Conservation (phyloP, 2,329 filamentous ascomycete species). For the Geoglossum cookeanum region DNA sequence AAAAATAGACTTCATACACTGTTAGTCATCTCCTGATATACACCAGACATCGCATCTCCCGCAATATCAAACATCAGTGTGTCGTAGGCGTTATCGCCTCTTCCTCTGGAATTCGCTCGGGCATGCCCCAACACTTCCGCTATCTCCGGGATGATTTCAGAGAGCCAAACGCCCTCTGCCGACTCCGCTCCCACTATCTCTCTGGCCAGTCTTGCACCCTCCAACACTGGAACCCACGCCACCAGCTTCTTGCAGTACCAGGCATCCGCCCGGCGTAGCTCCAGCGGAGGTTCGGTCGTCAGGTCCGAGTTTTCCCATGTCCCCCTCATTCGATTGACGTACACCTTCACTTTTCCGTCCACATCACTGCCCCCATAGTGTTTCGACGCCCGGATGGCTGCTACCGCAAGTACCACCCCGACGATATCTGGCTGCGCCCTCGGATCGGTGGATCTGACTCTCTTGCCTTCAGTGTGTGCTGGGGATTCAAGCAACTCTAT, state of each 20-base stretch:
- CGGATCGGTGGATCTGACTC: conserved; percentile 14
- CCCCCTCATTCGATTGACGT: conserved; percentile 20
- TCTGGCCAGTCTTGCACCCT: neutral
- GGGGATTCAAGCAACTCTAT: conserved; percentile 9
- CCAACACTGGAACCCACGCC: neutral
- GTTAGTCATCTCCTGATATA: no score
- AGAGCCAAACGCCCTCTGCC: neutral
- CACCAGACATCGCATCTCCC: no score
- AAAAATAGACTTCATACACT: no score
- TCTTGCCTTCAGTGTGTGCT: neutral
- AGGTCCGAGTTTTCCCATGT: conserved; percentile 12
- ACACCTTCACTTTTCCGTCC: conserved; percentile 21
- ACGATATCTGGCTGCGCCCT: conserved; percentile 23
- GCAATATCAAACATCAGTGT: neutral
- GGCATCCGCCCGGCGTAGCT: neutral
- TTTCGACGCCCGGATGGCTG: conserved; percentile 23
- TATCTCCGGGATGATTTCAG: neutral
- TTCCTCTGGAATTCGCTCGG: neutral
- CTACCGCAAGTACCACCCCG: conserved; percentile 25
- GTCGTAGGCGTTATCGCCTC: neutral
- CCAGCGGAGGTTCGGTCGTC: conserved; percentile 6
- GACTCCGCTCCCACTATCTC: neutral
- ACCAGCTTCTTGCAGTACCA: neutral
- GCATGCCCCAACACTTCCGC: neutral
- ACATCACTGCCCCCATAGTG: conserved; percentile 21